Evolutionary conservation across 2,329 filamentous ascomycete species (phyloP).

Genomic region (Graphilbum fragrans): DNA sequence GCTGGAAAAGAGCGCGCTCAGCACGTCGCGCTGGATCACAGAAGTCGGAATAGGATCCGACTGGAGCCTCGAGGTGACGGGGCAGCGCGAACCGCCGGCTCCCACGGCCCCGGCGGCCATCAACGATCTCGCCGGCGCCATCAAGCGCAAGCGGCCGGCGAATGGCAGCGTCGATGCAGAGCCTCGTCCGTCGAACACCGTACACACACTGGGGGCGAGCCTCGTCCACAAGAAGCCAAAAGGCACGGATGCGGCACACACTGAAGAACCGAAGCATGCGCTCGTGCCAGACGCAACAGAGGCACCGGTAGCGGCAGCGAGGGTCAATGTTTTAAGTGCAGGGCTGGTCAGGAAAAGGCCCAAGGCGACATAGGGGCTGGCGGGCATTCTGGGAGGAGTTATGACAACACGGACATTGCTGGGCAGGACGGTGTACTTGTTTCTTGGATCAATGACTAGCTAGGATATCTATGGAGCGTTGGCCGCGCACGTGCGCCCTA

Average conservation of each 20-base stretch:
- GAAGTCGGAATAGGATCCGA: constrained; percentile 45
- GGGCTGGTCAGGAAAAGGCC: constrained; percentile 41
- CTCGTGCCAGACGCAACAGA: background rate
- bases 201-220: constrained; percentile 20
- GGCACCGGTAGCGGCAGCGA: constrained; percentile 18
- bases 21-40: constrained; percentile 57
- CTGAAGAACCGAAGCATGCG: constrained; percentile 6
- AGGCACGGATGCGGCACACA: background rate
- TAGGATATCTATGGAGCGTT: no score
- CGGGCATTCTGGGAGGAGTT: background rate
- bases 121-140: constrained; percentile 35
- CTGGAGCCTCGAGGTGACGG: constrained; percentile 33
- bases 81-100: constrained; percentile 13
- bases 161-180: background rate
- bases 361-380: constrained; percentile 22
- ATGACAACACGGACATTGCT: background rate
- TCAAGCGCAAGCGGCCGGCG: constrained; percentile 26
- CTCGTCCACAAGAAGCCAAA: constrained; percentile 41
- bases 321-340: constrained; percentile 21
- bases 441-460: no score
- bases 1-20: constrained; percentile 46
- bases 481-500: no score
- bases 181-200: background rate
- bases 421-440: no score
- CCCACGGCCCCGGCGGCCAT: constrained; percentile 4